Conservation (phyloP, 768 basidiomycete species). For the Leucocoprinus sp. region DNA sequence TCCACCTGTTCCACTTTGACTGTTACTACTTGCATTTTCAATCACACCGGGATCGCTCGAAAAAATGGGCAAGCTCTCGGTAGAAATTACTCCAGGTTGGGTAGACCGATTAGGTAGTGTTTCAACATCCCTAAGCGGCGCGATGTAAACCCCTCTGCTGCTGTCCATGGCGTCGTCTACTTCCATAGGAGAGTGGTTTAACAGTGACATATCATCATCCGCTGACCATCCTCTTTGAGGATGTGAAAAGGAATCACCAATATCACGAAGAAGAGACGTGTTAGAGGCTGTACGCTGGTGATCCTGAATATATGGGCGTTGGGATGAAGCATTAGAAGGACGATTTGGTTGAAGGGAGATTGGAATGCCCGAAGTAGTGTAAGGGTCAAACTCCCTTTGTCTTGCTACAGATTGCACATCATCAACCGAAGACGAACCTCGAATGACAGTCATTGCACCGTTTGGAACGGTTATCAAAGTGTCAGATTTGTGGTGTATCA, state of each 20-base stretch:
- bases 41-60: background rate
- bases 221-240: constrained; percentile 5
- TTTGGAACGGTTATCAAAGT: background rate
- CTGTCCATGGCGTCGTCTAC: constrained; percentile 5
- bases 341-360: background rate
- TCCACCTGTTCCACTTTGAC: background rate
- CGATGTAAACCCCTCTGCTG: background rate
- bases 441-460: background rate
- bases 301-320: background rate
- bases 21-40: background rate
- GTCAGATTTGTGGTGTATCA: background rate
- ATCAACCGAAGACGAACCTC: background rate
- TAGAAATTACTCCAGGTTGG: background rate
- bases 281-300: background rate
- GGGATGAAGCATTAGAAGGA: background rate
- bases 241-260: constrained; percentile 1
- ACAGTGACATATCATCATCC: constrained; percentile 3
- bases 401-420: background rate
- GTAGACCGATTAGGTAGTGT: background rate
- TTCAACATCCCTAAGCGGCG: background rate
- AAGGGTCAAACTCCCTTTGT: constrained; percentile 5
- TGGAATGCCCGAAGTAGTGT: background rate
- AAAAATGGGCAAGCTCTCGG: background rate
- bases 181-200: constrained; percentile 3
- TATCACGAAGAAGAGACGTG: background rate